Evolutionary conservation across 148 eudicot species (phyloP).

Genomic region (Vaccinium myrtillus): DNA sequence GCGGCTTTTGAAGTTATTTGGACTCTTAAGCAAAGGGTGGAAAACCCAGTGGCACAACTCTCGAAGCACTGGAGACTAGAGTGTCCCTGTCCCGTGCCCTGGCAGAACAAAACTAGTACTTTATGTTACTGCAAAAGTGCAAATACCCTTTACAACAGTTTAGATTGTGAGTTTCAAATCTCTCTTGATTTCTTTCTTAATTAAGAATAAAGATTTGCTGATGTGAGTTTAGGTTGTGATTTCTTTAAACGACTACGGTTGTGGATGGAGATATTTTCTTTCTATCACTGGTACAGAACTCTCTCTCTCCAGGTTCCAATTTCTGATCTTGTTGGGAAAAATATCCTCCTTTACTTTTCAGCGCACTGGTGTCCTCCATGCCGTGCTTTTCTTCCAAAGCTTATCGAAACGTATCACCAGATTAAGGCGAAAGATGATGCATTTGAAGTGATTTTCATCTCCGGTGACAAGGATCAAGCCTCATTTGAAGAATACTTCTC

Average conservation of each 20-base stretch:
- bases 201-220: not conserved
- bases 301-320: constrained; percentile 33
- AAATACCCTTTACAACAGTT: not conserved
- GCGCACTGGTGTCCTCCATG: constrained; percentile 65
- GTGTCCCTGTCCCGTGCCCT: not conserved
- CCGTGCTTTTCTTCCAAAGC: constrained; percentile 53
- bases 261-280: not conserved
- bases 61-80: not conserved
- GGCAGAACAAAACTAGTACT: not conserved
- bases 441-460: constrained; percentile 34
- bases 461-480: not conserved
- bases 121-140: not conserved
- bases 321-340: constrained; percentile 55
- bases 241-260: not conserved
- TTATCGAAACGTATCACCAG: constrained; percentile 41
- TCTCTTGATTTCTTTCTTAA: not conserved
- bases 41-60: not conserved
- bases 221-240: no score
- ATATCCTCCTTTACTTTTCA: constrained; percentile 56
- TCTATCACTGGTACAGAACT: not conserved
- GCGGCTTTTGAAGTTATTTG: not conserved
- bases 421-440: constrained; percentile 49
- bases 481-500: constrained; percentile 8
- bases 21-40: not conserved
- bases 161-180: not conserved